Evolutionary conservation across 306 rosid species (phyloP), one percentile per base, ranked within the genome.

Genomic region (Rubus idaeus): DNA sequence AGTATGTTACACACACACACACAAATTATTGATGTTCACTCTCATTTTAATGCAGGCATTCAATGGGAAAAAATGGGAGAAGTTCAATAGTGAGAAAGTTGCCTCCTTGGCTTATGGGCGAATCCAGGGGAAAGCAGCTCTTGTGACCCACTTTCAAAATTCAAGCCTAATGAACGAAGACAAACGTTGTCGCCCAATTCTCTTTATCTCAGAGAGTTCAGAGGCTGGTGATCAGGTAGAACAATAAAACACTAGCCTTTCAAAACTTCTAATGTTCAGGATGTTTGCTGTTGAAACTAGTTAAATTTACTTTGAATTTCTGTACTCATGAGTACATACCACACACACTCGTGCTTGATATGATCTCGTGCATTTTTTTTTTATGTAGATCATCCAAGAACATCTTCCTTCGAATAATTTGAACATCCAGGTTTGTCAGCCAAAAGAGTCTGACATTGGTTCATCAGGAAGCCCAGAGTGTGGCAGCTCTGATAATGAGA

Each of bases 81-180:
- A 90, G 85, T 94, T 94, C 58, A 87, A 91, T 46, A 91, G 98
- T 47, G 98, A 91, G 77, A 91, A 91, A 82, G 96, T 94, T 86
- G 97, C 98, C 73, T 90, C 90, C 39, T 83, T 94, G 77, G 96
- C 98, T 51, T 94, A 94, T 83, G 98, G 96, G 26, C 86, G 97
- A 64, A 90, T 94, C 86, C 98, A 94, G 67, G 98, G 98, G 68
- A 94, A 91, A 90, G 88, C 89, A 65, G 97, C 98, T 7, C 96
- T 94, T 72, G 97, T 94, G 68, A 85, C 89, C 37, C 98, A 94
- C 83, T 94, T 94, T 79, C 98, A 94, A 86, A 94, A 90, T 74
- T 91, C 97, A 56, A 94, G 98, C 86, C 81, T 91, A 77, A 91
- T 91, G 98, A 91, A 90, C 71, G 97, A 94, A 84, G 98, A 94